Conservation (phyloP, 768 basidiomycete genomes). For the Rhizopogon roseolus region DNA sequence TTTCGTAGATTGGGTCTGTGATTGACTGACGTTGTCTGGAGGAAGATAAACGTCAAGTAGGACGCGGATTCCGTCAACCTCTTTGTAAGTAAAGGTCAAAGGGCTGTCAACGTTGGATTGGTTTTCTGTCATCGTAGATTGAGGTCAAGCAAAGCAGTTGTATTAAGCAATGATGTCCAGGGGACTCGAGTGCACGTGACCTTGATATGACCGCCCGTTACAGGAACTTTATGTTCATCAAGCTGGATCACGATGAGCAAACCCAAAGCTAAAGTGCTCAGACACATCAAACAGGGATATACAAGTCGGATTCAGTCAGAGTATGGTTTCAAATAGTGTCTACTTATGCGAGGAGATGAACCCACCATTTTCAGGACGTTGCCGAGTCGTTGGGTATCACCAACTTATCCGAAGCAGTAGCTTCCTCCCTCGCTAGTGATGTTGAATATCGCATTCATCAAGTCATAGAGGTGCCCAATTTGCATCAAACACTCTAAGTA, state of each 20-base stretch:
- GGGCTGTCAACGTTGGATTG: conserved; percentile 4
- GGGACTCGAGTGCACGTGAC: background rate
- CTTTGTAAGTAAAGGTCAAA: conserved; percentile 34
- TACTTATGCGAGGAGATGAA: background rate
- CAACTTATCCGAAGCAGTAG: no score
- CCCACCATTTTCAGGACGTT: no score
- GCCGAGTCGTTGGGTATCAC: no score
- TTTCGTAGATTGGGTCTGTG: no score
- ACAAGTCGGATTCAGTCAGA: conserved; percentile 61
- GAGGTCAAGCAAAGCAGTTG: background rate
- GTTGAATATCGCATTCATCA: no score
- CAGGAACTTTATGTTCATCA: no score
- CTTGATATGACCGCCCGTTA: no score
- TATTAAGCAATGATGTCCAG: no score
- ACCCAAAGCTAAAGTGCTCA: conserved; percentile 41
- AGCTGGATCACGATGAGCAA: conserved; percentile 31
- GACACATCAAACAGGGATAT: conserved; percentile 53
- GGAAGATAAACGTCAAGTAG: conserved; percentile 32
- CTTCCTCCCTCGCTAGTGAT: no score
- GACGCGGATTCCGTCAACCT: conserved; percentile 17
- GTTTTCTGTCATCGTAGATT: background rate
- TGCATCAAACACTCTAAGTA: no score
- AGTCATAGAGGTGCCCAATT: no score
- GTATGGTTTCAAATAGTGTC: conserved; percentile 28
- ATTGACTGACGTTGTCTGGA: background rate